Conservation (phyloP, 2,329 filamentous ascomycete genomes). For the Cercospora sp. region DNA sequence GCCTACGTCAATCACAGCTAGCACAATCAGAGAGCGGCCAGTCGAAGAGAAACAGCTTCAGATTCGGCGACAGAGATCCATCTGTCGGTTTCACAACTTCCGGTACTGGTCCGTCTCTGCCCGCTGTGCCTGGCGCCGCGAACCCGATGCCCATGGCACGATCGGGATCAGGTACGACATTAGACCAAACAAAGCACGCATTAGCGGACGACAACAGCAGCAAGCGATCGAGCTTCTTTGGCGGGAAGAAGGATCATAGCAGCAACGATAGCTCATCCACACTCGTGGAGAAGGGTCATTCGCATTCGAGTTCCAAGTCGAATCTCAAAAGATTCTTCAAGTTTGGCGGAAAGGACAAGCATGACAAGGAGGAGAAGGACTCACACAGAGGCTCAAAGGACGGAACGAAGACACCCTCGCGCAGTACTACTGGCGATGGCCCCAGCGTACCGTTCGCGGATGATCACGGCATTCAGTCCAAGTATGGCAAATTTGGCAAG, state of each 20-base stretch:
- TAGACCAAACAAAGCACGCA: constrained; percentile 15
- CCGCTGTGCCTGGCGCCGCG: constrained; percentile 21
- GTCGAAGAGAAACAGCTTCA: constrained; percentile 66
- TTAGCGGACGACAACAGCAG: constrained; percentile 48
- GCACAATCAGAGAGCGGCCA: constrained; percentile 27
- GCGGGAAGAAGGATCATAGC: constrained; percentile 53
- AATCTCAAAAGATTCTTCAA: constrained; percentile 97
- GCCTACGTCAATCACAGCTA: constrained; percentile 68
- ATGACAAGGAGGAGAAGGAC: constrained; percentile 54
- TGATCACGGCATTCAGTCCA: constrained; percentile 84
- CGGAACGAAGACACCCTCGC: constrained; percentile 31
- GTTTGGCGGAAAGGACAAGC: constrained; percentile 62
- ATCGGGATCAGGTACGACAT: constrained; percentile 38
- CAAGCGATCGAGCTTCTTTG: constrained; percentile 58
- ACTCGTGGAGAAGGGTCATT: constrained; percentile 42
- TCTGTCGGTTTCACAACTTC: constrained; percentile 51
- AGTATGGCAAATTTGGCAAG: constrained; percentile 94
- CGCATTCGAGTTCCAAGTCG: constrained; percentile 71
- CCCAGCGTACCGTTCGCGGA: constrained; percentile 79
- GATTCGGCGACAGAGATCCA: constrained; percentile 76
- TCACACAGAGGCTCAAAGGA: constrained; percentile 30
- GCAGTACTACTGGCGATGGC: constrained; percentile 38
- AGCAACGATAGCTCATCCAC: constrained; percentile 47
- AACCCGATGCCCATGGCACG: constrained; percentile 43
- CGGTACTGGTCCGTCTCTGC: constrained; percentile 44